phyloP scores from a whole-genome alignment of 108 stramenopile species.

The Skeletonema grethae region DNA sequence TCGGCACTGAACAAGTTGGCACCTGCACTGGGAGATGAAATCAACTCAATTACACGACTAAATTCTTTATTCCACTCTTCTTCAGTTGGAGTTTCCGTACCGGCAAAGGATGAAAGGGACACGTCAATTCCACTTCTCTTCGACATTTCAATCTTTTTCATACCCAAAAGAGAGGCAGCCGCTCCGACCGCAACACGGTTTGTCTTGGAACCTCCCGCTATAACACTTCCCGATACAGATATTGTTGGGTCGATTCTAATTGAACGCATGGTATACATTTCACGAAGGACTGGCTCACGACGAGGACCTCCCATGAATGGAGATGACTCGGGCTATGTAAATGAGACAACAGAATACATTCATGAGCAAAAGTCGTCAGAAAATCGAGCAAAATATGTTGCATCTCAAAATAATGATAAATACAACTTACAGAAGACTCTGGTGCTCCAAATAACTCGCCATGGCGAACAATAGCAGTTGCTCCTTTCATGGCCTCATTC shows the following conservation, averaged over 20 bases:
- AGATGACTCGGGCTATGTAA: constrained; percentile 62
- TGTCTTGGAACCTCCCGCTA: constrained; percentile 50
- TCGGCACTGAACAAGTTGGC: constrained; percentile 57
- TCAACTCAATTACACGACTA: constrained; percentile 37
- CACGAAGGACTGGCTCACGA: constrained; percentile 65
- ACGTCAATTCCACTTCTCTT: constrained; percentile 34
- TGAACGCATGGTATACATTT: constrained; percentile 75
- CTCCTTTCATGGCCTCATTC: constrained; percentile 41
- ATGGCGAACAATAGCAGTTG: constrained; percentile 51
- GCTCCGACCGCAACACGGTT: constrained; percentile 71
- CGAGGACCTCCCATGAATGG: constrained; percentile 75
- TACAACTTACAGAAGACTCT: constrained; percentile 65
- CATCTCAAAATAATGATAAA: background rate
- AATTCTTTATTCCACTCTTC: constrained; percentile 75
- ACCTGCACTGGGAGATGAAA: constrained; percentile 32
- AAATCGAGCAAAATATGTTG: background rate
- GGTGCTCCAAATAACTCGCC: constrained; percentile 80
- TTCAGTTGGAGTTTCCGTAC: constrained; percentile 49
- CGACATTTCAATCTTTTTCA: constrained; percentile 28
- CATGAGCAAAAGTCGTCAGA: background rate
- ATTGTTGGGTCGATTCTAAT: constrained; percentile 74
- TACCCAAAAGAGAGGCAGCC: constrained; percentile 57
- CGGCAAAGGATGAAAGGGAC: constrained; percentile 63
- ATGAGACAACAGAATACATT: background rate
- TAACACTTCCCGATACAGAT: constrained; percentile 56